These are phyloP conservation scores for Talaromyces islandicus DNA, from an alignment of 2,329 filamentous ascomycete species.

Conservation along the genomic window DNA sequence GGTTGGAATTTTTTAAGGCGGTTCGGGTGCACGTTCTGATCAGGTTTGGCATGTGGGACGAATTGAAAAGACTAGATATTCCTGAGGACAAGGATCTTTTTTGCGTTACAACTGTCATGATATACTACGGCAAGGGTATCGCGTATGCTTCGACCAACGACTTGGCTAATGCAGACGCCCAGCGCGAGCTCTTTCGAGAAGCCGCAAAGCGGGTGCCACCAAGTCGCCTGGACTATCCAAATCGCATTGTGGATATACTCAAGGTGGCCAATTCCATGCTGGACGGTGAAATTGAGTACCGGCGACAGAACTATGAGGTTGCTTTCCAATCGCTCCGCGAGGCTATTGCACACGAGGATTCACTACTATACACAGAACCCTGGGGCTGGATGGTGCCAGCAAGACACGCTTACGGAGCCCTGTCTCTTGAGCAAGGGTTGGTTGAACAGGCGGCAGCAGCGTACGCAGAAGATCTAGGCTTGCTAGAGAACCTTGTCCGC, in stretches of 20 bases:
- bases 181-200: conserved; percentile 45
- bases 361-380: conserved; percentile 58
- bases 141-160: conserved; percentile 51
- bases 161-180: conserved; percentile 39
- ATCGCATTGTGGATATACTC: conserved; percentile 57
- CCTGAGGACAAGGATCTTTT: conserved; percentile 49
- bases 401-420: conserved; percentile 57
- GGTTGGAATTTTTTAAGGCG: conserved; percentile 11
- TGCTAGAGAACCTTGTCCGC: conserved; percentile 35
- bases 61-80: conserved; percentile 8
- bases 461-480: conserved; percentile 54
- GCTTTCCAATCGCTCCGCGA: conserved; percentile 53
- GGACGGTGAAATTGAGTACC: conserved; percentile 59
- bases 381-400: conserved; percentile 68
- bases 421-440: conserved; percentile 56
- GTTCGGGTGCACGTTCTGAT: conserved; percentile 10
- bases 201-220: conserved; percentile 48
- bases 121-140: conserved; percentile 59
- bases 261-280: conserved; percentile 54
- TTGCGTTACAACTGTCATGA: conserved; percentile 60
- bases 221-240: conserved; percentile 60
- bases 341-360: conserved; percentile 52
- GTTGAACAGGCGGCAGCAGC: conserved; percentile 46
- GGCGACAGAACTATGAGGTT: conserved; percentile 47
- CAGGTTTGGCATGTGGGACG: conserved; percentile 12